A percentile compares a stretch with the other conserved stretches of the same genome.
Conservation (phyloP, 192 early-diverging fungal species). For the Backusella liffmaniae region DNA sequence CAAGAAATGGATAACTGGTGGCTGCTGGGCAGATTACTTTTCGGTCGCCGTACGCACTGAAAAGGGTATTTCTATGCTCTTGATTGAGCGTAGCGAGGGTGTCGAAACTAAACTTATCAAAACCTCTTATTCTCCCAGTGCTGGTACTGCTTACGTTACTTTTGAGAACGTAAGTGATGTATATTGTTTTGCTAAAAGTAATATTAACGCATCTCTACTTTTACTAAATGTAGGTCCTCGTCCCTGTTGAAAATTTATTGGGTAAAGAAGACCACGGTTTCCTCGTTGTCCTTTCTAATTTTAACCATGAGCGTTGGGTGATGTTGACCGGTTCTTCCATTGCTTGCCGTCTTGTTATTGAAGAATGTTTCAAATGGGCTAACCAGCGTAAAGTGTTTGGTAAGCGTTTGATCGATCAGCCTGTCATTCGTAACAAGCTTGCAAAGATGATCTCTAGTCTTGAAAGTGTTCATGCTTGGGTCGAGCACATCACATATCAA, state of each 20-base stretch:
- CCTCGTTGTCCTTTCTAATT: conserved; percentile 69
- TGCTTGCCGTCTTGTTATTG: conserved; percentile 43
- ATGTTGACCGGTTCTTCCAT: conserved; percentile 43
- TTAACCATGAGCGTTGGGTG: conserved; percentile 72
- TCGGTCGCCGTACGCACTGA: conserved; percentile 32
- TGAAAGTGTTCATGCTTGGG: conserved; percentile 53
- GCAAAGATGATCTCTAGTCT: conserved; percentile 50
- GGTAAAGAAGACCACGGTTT: conserved; percentile 66
- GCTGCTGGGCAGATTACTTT: conserved; percentile 38
- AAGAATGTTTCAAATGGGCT: conserved; percentile 72
- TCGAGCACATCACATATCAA: conserved; percentile 65
- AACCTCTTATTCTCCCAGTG: conserved; percentile 63
- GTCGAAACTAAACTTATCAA: conserved; percentile 64
- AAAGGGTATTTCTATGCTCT: conserved; percentile 65
- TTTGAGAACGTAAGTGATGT: conserved; percentile 54
- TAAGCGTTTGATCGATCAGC: conserved; percentile 63
- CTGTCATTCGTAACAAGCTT: conserved; percentile 69
- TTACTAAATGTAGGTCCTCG: conserved; percentile 42
- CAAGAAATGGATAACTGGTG: conserved; percentile 86
- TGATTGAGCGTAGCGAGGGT: conserved; percentile 62
- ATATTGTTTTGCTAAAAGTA: not conserved
- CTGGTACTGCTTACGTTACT: conserved; percentile 62
- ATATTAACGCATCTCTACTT: not conserved
- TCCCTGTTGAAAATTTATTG: conserved; percentile 70
- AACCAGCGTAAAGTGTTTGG: conserved; percentile 73